Evolutionary conservation across 495 filamentous ascomycete genomes (phyloP), one percentile per base, ranked within the genome.

Genomic region (Saxophila tyrrhenica): DNA sequence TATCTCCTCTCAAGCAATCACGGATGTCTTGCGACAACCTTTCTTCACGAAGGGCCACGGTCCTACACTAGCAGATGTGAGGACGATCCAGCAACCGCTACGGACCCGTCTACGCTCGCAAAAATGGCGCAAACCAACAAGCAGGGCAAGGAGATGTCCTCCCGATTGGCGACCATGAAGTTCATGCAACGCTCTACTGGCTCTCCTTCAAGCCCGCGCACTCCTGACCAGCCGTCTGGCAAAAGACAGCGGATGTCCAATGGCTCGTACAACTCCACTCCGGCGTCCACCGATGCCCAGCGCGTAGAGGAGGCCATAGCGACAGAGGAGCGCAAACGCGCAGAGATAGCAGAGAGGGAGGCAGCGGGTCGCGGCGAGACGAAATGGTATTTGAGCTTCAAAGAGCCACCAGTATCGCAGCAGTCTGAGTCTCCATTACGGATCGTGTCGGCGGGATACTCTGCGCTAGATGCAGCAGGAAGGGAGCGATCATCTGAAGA

Each of bases 181-280:
- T 98, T 98, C 69, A 98, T 98, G 92, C 92, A 95, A 77, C 80
- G 92, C 59, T 85, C 86, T 48, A 86, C 85, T 22, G 81, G 83
- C 29, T 73, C 53, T 58, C 50, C 59, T 7, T 41, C 54, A 1
- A 47, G 56, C 24, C 48, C 59, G 38, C 42, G 67, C 46, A 75
- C 77, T 7, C 56, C 67, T 1, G 63, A 64, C 57, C 73, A 59
- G 55, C 69, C 65, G 59, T 66, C 57, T 54, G 66, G 73, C 8
- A 80, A 80, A 50, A 70, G 72, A 17, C 68, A 67, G 16, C 65
- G 74, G 25, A 43, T 75, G 0, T 77, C 74, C 2, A 64, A 63
- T 48, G 67, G 69, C 58, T 52, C 59, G 13, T 21, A 22, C 15
- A 19, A 24, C 7, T 38, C 51, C 10, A 41, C 60, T 2, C 50